phyloP scores from a whole-genome alignment of 1,284 basidiomycete species.

The Naganishia cerealis region DNA sequence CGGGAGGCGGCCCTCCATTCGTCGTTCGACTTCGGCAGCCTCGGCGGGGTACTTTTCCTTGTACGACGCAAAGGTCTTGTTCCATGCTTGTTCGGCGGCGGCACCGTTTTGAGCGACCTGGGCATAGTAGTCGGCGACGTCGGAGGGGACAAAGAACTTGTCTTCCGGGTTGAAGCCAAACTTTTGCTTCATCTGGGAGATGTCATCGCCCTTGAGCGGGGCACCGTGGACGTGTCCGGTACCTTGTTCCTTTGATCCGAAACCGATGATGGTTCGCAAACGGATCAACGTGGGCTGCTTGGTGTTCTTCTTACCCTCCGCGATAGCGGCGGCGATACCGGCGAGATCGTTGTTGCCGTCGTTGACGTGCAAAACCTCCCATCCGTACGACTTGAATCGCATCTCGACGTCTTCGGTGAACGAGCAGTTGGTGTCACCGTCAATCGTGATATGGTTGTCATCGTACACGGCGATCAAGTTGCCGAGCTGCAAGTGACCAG shows the following conservation, averaged over 20 bases:
- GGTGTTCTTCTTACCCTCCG: slow-evolving; percentile 71
- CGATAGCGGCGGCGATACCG: slow-evolving; percentile 76
- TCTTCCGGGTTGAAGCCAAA: slow-evolving; percentile 79
- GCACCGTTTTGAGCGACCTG: slow-evolving; percentile 71
- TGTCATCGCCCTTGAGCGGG: slow-evolving; percentile 90
- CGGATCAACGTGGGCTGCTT: slow-evolving; percentile 83
- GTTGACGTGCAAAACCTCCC: slow-evolving; percentile 83
- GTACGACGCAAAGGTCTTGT: slow-evolving; percentile 69
- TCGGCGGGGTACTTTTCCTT: slow-evolving; percentile 76
- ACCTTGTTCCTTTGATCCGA: slow-evolving; percentile 86
- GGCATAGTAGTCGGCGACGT: slow-evolving; percentile 70
- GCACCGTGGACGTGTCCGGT: slow-evolving; percentile 90
- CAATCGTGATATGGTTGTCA: slow-evolving; percentile 92
- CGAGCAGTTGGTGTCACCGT: slow-evolving; percentile 84
- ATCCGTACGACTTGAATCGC: slow-evolving; percentile 86
- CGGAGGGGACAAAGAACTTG: slow-evolving; percentile 75
- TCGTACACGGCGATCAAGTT: slow-evolving; percentile 91
- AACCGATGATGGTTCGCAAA: slow-evolving; percentile 87
- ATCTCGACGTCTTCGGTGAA: slow-evolving; percentile 92
- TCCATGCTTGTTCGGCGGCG: slow-evolving; percentile 74
- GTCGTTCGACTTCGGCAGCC: slow-evolving; percentile 79
- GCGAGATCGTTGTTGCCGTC: slow-evolving; percentile 83
- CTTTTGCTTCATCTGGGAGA: slow-evolving; percentile 76
- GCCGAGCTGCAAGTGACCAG: slow-evolving; percentile 87
- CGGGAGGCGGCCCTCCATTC: slow-evolving; percentile 79